phyloP scores from a whole-genome alignment of 306 rosid species.

The Lithocarpus polystachyus region DNA sequence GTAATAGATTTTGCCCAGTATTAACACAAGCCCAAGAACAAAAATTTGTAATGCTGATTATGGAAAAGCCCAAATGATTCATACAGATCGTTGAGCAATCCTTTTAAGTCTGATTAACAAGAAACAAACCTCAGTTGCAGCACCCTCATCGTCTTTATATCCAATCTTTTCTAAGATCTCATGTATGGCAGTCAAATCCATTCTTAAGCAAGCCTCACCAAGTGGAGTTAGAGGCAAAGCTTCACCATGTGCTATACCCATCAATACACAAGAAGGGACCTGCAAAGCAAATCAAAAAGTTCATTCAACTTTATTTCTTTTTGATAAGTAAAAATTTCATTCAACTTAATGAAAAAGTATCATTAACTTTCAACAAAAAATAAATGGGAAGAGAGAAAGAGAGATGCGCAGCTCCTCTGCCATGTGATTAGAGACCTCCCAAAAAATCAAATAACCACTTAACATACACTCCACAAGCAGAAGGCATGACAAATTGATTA shows the following conservation, averaged over 20 bases:
- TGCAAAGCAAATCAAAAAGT: constrained; percentile 32
- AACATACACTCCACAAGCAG: neutral
- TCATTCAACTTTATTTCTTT: constrained; percentile 22
- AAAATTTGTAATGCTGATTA: neutral
- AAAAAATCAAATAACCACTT: neutral
- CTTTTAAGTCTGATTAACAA: constrained; percentile 6
- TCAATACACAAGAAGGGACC: constrained; percentile 88
- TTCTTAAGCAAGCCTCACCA: constrained; percentile 81
- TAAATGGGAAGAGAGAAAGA: constrained; percentile 7
- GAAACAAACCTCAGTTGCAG: constrained; percentile 83
- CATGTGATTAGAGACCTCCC: neutral
- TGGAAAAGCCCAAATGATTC: constrained; percentile 13
- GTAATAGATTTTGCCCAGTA: neutral
- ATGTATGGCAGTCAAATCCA: constrained; percentile 84
- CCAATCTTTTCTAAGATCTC: constrained; percentile 83
- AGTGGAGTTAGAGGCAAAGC: constrained; percentile 65
- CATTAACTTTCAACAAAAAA: constrained; percentile 13
- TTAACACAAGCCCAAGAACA: neutral
- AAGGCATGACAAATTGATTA: neutral
- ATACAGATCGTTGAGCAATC: neutral
- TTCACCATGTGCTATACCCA: constrained; percentile 72
- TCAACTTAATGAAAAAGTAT: constrained; percentile 22
- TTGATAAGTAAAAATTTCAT: constrained; percentile 12
- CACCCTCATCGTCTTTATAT: constrained; percentile 93
- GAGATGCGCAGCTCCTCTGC: neutral